Conservation (phyloP, 2,329 filamentous ascomycete genomes). For the Pleoardoris graminearum region DNA sequence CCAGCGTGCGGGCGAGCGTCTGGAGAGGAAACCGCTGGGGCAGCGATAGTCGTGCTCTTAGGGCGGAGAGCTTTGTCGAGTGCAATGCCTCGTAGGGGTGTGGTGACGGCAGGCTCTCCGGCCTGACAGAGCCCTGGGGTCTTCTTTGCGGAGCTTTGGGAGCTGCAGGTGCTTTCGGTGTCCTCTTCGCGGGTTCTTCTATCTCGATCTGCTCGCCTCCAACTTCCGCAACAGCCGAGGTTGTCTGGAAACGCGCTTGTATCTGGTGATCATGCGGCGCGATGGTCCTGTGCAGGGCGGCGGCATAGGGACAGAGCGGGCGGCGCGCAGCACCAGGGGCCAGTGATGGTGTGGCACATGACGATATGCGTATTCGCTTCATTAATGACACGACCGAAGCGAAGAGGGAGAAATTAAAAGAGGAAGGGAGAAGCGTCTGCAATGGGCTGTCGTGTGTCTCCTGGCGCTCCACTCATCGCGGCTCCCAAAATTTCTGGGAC, state of each 20-base stretch:
- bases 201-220: conserved; percentile 19
- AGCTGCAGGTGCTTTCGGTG: conserved; percentile 5
- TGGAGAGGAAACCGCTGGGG: conserved; percentile 80
- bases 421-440: conserved; percentile 7
- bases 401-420: conserved; percentile 13
- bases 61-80: conserved; percentile 88
- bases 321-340: conserved; percentile 50
- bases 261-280: conserved; percentile 35
- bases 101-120: conserved; percentile 67
- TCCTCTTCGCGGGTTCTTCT: conserved; percentile 9
- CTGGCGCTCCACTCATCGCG: conserved; percentile 27
- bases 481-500: conserved; percentile 42
- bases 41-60: conserved; percentile 86
- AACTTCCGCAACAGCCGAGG: conserved; percentile 16
- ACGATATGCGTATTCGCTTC: conserved; percentile 65
- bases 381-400: conserved; percentile 45
- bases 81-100: conserved; percentile 65
- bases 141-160: conserved; percentile 4
- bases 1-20: conserved; percentile 81
- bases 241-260: conserved; percentile 32
- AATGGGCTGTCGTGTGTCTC: conserved; percentile 29
- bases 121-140: conserved; percentile 19
- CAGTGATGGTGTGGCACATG: conserved; percentile 65
- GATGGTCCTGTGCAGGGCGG: conserved; percentile 27
- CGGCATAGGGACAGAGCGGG: conserved; percentile 41